Conservation (phyloP, 202 grass and related monocot genomes). For the Schoenoplectus tabernaemontani region DNA sequence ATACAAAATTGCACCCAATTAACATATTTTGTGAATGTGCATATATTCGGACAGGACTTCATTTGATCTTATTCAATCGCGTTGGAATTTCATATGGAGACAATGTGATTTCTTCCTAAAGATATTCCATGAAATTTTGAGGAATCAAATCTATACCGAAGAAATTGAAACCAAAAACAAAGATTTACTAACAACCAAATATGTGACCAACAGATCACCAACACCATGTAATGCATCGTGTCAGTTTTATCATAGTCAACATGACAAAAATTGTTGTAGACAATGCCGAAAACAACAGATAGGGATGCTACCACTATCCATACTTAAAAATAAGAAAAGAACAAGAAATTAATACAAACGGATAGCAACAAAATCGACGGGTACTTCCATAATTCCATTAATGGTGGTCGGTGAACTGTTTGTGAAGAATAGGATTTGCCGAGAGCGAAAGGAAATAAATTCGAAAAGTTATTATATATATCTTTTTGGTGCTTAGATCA, state of each 20-base stretch:
- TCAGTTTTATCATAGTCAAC: background rate
- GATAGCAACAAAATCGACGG: background rate
- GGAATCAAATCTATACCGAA: too few relatives aligned
- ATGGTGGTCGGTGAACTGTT: background rate
- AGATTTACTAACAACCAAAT: too few relatives aligned
- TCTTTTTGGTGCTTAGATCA: background rate
- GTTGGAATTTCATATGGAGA: too few relatives aligned
- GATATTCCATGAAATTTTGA: too few relatives aligned
- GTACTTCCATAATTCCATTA: background rate
- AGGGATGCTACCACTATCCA: background rate
- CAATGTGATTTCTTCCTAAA: too few relatives aligned
- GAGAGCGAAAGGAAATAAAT: slow-evolving; percentile 9
- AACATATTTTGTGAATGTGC: too few relatives aligned
- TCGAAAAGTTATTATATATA: background rate
- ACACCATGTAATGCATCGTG: background rate
- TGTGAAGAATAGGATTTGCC: background rate
- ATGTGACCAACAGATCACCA: too few relatives aligned
- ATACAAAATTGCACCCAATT: too few relatives aligned
- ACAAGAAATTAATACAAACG: background rate
- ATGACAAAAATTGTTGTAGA: background rate
- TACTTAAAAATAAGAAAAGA: background rate
- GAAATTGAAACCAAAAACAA: too few relatives aligned
- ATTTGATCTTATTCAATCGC: too few relatives aligned
- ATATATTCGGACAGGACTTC: too few relatives aligned
- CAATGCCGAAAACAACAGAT: background rate